Conservation (phyloP, 345 rosid genomes). For the Moricandia arvensis region DNA sequence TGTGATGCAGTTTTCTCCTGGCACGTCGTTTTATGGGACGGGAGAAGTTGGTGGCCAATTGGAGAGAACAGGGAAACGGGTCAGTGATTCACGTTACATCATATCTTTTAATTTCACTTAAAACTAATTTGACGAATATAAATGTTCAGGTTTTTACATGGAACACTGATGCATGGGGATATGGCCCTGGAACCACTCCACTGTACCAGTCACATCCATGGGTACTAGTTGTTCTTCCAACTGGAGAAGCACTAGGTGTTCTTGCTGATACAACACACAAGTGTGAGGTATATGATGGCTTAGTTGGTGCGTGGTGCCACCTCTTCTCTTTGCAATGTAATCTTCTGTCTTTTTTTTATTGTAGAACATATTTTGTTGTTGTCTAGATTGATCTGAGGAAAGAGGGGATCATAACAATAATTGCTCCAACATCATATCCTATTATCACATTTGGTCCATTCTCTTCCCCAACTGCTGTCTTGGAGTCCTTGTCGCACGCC, state of each 20-base stretch:
- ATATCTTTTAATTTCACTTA: neutral
- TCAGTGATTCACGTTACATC: slow-evolving; percentile 39
- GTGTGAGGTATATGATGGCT: slow-evolving; percentile 65
- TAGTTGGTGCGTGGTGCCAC: neutral
- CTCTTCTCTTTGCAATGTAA: slow-evolving; percentile 11
- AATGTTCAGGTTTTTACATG: slow-evolving; percentile 71
- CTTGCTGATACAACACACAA: slow-evolving; percentile 85
- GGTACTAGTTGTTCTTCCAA: slow-evolving; percentile 83
- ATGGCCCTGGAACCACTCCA: slow-evolving; percentile 80
- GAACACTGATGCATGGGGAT: slow-evolving; percentile 91
- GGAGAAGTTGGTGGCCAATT: slow-evolving; percentile 96
- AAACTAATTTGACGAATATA: neutral
- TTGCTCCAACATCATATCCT: slow-evolving; percentile 63
- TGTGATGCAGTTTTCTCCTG: slow-evolving; percentile 61
- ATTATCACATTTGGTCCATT: slow-evolving; percentile 86
- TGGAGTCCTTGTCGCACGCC: slow-evolving; percentile 73
- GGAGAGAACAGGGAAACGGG: slow-evolving; percentile 90
- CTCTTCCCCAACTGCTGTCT: slow-evolving; percentile 64
- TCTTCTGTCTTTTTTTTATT: neutral
- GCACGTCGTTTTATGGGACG: slow-evolving; percentile 86
- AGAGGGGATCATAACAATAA: slow-evolving; percentile 49
- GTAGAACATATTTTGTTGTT: slow-evolving; percentile 9
- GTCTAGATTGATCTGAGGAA: slow-evolving; percentile 82
- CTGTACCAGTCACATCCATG: no score
- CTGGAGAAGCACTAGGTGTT: slow-evolving; percentile 81